phyloP scores from a whole-genome alignment of 2,329 filamentous ascomycete genomes.

The Clonostachys rosea region DNA sequence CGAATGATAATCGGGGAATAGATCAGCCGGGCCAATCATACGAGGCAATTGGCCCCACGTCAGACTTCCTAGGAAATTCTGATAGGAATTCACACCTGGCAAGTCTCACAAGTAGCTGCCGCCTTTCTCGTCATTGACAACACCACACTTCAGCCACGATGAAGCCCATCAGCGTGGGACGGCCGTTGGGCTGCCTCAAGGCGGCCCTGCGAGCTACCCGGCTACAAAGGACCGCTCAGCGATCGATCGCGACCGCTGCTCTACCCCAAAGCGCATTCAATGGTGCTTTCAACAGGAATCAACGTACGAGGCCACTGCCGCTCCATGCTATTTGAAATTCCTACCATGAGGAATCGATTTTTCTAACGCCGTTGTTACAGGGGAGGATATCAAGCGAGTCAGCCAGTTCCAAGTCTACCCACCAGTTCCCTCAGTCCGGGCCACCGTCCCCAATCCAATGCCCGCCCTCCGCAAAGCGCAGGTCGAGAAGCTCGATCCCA shows the following conservation, averaged over 20 bases:
- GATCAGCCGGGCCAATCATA: conserved; percentile 2
- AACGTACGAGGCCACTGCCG: conserved; percentile 20
- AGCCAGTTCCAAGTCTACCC: conserved; percentile 47
- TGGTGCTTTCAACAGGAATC: conserved; percentile 20
- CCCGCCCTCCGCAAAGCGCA: conserved; percentile 62
- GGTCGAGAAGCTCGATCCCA: conserved; percentile 75
- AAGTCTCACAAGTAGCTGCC: too few species aligned
- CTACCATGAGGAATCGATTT: neutral
- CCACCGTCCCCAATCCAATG: conserved; percentile 63
- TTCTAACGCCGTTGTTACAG: conserved; percentile 9
- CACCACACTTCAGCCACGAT: conserved; percentile 24
- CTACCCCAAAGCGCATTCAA: conserved; percentile 10
- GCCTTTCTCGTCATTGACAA: too few species aligned
- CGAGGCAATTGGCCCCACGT: neutral
- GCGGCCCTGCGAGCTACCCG: conserved; percentile 54
- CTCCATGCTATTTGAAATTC: too few species aligned
- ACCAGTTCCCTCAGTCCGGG: conserved; percentile 48
- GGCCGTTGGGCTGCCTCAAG: conserved; percentile 70
- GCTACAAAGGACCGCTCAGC: conserved; percentile 34
- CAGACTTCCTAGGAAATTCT: neutral
- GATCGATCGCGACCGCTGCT: conserved; percentile 42
- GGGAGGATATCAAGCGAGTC: conserved; percentile 24
- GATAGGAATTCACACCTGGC: neutral
- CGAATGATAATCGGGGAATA: neutral
- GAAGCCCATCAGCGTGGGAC: conserved; percentile 58